Percentiles rank a stretch among this genome's conserved stretches.
phyloP scores from a whole-genome alignment of 768 basidiomycete species.

The Cyclocybe aegerita region DNA sequence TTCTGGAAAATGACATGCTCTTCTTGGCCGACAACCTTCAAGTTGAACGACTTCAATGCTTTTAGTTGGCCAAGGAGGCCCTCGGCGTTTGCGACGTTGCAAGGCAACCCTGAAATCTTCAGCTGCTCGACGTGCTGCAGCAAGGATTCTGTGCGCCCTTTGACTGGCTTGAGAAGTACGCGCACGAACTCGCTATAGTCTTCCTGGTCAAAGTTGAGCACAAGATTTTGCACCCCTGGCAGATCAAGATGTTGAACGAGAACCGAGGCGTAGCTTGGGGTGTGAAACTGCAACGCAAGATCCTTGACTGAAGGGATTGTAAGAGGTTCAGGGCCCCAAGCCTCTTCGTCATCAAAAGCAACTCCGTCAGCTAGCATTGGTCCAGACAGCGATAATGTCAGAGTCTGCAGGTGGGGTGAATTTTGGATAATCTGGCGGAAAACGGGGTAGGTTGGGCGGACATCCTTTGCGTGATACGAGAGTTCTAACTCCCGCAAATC shows the following conservation, averaged over 20 bases:
- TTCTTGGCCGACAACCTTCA: constrained; percentile 28
- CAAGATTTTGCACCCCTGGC: constrained; percentile 40
- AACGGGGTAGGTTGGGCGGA: constrained; percentile 56
- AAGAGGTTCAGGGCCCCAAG: constrained; percentile 34
- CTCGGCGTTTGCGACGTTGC: constrained; percentile 29
- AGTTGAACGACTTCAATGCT: constrained; percentile 42
- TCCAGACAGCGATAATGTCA: constrained; percentile 58
- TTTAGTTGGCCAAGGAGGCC: constrained; percentile 46
- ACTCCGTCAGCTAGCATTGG: constrained; percentile 32
- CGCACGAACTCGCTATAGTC: constrained; percentile 53
- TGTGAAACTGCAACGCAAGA: constrained; percentile 40
- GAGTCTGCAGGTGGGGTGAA: constrained; percentile 52
- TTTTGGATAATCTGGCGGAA: constrained; percentile 51
- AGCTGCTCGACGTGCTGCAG: constrained; percentile 50
- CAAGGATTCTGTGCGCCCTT: constrained; percentile 39
- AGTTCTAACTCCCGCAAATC: constrained; percentile 55
- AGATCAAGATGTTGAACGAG: constrained; percentile 38
- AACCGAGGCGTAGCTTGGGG: constrained; percentile 33
- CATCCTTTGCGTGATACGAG: constrained; percentile 61
- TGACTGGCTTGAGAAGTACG: constrained; percentile 40
- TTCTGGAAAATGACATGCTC: constrained; percentile 31
- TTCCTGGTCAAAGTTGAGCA: constrained; percentile 54
- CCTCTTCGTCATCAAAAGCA: constrained; percentile 23
- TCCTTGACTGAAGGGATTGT: constrained; percentile 38
- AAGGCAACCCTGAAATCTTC: constrained; percentile 52